These are phyloP conservation scores for Marvania coccoides DNA, from an alignment of 139 green algal species.

Conservation along the genomic window DNA sequence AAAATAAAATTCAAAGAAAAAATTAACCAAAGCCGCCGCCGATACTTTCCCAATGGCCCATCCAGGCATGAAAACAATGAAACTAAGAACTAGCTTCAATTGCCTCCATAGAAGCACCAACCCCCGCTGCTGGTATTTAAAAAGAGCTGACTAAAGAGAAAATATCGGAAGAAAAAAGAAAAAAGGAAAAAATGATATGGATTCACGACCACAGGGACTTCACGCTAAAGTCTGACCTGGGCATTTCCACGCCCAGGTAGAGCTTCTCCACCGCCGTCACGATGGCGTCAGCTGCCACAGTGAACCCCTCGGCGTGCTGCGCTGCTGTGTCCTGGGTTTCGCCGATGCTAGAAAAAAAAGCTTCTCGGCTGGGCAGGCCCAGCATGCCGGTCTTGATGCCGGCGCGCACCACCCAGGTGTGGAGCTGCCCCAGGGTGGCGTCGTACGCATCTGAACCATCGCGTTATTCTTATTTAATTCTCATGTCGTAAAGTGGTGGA, in stretches of 20 bases:
- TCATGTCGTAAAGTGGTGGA: not conserved
- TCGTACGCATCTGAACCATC: constrained; percentile 42
- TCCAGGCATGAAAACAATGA: too few species aligned
- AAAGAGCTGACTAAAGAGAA: too few species aligned
- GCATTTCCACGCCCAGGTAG: constrained; percentile 38
- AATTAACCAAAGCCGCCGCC: too few species aligned
- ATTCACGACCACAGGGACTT: constrained; percentile 14
- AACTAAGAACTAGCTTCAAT: too few species aligned
- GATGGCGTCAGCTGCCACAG: constrained; percentile 18
- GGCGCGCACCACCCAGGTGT: constrained; percentile 45
- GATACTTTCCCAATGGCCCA: too few species aligned
- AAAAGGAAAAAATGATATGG: too few species aligned
- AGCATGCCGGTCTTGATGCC: constrained; percentile 55
- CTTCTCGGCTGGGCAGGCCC: constrained; percentile 41
- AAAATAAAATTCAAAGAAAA: too few species aligned
- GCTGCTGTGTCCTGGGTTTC: constrained; percentile 36
- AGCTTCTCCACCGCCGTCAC: constrained; percentile 16
- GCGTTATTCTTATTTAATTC: not conserved
- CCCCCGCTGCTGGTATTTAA: too few species aligned
- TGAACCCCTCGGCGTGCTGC: constrained; percentile 24
- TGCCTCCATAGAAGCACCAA: too few species aligned
- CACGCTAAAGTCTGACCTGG: constrained; percentile 35
- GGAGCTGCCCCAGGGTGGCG: constrained; percentile 37
- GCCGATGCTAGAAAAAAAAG: constrained; percentile 46
- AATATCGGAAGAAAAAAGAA: too few species aligned